Percentiles rank a stretch among this genome's conserved stretches.
Conservation (phyloP, 805 yeast genomes). For the Millerago galiae region DNA sequence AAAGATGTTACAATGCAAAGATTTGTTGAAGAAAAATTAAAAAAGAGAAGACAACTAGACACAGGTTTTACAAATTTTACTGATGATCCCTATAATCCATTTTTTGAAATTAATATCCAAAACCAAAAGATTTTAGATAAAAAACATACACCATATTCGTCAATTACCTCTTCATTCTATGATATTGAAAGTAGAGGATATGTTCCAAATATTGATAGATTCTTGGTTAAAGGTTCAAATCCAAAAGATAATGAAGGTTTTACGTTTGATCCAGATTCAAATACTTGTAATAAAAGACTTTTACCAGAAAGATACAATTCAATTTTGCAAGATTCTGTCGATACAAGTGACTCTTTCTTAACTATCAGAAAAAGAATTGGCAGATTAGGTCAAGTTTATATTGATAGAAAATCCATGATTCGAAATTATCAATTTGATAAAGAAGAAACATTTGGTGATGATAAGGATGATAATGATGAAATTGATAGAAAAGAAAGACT, state of each 20-base stretch:
- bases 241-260: slow-evolving; percentile 27
- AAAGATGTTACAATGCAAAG: slow-evolving; percentile 72
- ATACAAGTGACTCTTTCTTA: slow-evolving; percentile 39
- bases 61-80: slow-evolving; percentile 77
- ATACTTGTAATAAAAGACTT: slow-evolving; percentile 22
- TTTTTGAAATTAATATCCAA: slow-evolving; percentile 59
- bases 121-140: slow-evolving; percentile 43
- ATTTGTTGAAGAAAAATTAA: slow-evolving; percentile 81
- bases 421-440: slow-evolving; percentile 29
- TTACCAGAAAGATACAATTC: slow-evolving; percentile 32
- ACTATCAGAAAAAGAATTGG: slow-evolving; percentile 72
- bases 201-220: slow-evolving; percentile 21
- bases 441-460: slow-evolving; percentile 1
- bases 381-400: slow-evolving; percentile 58
- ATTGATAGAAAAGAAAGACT: slow-evolving; percentile 40
- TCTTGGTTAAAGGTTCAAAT: slow-evolving; percentile 18
- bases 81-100: slow-evolving; percentile 81
- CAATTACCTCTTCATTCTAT: slow-evolving; percentile 63
- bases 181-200: slow-evolving; percentile 59
- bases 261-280: slow-evolving; percentile 18
- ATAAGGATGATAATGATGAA: slow-evolving; percentile 18
- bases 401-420: slow-evolving; percentile 65
- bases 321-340: slow-evolving; percentile 25
- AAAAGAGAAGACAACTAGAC: slow-evolving; percentile 56
- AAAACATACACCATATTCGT: slow-evolving; percentile 70